Evolutionary conservation across 331 rosid genomes (phyloP), one percentile per base, ranked within the genome.

Genomic region (Quercus phellos): DNA sequence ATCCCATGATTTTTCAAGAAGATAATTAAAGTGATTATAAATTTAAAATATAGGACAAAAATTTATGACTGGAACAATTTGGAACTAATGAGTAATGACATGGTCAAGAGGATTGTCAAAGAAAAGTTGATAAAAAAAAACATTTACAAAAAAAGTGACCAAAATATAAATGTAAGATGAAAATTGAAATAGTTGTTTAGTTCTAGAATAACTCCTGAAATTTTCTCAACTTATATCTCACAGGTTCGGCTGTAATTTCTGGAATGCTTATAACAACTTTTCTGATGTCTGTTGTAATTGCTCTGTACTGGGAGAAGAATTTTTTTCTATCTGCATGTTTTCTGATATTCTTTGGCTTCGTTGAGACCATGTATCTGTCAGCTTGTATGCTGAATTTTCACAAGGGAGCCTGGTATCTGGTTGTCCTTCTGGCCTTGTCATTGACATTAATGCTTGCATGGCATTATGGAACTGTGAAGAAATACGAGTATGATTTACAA

Each of bases 391-490:
- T 90, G 80, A 84, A 89, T 38, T 77, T 92, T 81, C 96, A 92
- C 74, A 86, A 70, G 74, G 97, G 94, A 77, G 89, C 94, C 26
- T 92, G 97, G 96, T 92, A 86, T 86, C 85, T 90, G 58, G 82
- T 90, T 67, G 73, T 90, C 77, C 91, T 92, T 55, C 51, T 92
- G 81, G 80, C 55, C 2, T 59, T 84, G 51, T 80, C 86, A 29
- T 74, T 92, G 82, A 92, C 89, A 21, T 67, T 89, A 66, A 92
- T 92, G 96, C 79, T 90, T 22, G 81, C 96, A 21, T 89, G 97
- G 96, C 96, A 92, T 75, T 92, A 89, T 19, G 97, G 96, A 79
- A 90, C 89, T 26, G 68, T 83, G 87, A 92, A 90, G 89, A 92
- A 92, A 87, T 90, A 90, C 7, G 94, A 90, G 81, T 90, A 82